Base-by-base conservation (phyloP, 352 stramenopile genomes). In the Pythium rishiriense region DNA sequence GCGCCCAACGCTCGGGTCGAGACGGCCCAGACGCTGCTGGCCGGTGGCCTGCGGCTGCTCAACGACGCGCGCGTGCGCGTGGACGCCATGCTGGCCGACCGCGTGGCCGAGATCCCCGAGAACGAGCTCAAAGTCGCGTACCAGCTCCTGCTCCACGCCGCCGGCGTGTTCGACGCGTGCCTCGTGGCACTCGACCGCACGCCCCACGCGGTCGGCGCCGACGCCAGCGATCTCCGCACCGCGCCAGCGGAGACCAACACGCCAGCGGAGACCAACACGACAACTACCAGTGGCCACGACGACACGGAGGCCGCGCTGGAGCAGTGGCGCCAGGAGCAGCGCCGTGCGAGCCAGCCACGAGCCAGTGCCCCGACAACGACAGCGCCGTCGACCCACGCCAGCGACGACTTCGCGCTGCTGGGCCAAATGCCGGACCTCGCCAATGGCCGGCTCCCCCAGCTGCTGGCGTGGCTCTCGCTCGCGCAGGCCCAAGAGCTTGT, bases 91-190 rank as follows among this genome's bases (percentile, higher is more conserved):
- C 60, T 86, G 17, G 49, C 64, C 24, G 58, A 75, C 22, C 70
- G 75, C 33, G 58, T 82, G 19, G 67, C 61, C 39, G 78, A 87
- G 48, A 73, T 83, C 39, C 62, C 81, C 49, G 82, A 91, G 54
- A 75, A 73, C 54, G 70, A 90, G 57, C 72, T 91, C 33, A 91
- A 91, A 62, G 67, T 87, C 61, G 80, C 73, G 56, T 88, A 91
- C 51, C 81, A 91, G 56, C 57, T 87, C 3, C 43, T 90, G 15
- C 69, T 90, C 49, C 76, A 83, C n/a, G 75, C 79, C 0, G 74
- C 82, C 0, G 82, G 82, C 5, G 63, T 87, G 26, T 64, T 89
- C 4, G 73, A 86, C 9, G 75, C 78, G 12, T 85, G 78, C 70
- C 64, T 89, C 7, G 43, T 73, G 29, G 66, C 73, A 11, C 75